A percentile compares a stretch with the other conserved stretches of the same genome.
phyloP scores from a whole-genome alignment of 108 stramenopile genomes.

The Hondaea fermentalgiana region DNA sequence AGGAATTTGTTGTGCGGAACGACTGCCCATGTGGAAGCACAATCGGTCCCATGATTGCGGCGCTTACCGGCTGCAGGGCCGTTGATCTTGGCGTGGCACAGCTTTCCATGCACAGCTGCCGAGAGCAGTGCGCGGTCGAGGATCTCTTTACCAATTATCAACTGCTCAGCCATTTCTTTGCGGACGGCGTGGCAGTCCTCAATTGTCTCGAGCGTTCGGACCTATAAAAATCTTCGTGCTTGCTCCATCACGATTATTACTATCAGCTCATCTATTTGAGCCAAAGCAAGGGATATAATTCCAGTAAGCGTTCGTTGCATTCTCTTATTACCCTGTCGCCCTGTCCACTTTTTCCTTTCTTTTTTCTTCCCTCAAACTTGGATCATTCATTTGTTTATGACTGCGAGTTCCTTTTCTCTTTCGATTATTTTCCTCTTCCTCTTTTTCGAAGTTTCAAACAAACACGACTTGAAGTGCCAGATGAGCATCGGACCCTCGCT shows the following conservation, averaged over 20 bases:
- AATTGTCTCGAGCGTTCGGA: not conserved
- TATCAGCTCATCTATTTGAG: no score
- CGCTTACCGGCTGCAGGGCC: conserved; percentile 76
- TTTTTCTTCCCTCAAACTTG: no score
- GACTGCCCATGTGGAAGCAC: conserved; percentile 91
- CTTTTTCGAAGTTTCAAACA: no score
- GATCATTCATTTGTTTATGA: no score
- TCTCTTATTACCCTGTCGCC: no score
- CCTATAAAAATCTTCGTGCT: not conserved
- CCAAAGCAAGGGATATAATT: no score
- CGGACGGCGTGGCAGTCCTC: not conserved
- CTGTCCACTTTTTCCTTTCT: no score
- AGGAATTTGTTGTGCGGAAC: conserved; percentile 83
- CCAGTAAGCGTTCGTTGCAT: no score
- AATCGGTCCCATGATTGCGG: conserved; percentile 84
- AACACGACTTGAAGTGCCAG: no score
- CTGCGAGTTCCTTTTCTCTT: no score
- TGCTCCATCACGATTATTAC: not conserved
- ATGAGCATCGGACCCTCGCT: no score
- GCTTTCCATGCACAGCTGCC: conserved; percentile 85
- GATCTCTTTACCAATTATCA: not conserved
- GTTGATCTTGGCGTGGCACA: conserved; percentile 94
- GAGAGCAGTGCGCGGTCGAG: conserved; percentile 68
- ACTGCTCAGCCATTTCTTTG: not conserved
- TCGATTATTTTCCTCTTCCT: no score